Evolutionary conservation across 371 early-diverging fungal species (phyloP).

Genomic region (Mortierella sp.): DNA sequence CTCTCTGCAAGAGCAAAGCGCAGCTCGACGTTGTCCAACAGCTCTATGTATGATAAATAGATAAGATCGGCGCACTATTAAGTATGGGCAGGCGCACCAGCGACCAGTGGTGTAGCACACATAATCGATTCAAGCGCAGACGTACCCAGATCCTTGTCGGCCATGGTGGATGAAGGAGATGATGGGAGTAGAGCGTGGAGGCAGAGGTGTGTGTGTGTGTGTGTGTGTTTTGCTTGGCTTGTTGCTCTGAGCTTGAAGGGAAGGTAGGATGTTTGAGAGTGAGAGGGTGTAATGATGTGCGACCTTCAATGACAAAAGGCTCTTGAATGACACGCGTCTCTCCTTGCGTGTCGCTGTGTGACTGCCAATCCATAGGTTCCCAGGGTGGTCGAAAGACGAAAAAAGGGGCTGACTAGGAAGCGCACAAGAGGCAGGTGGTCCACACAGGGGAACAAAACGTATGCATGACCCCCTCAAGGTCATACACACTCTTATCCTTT

Average conservation of each 20-base stretch:
- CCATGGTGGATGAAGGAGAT: conserved; percentile 27
- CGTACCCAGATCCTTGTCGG: conserved; percentile 47
- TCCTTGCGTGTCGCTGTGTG: not conserved
- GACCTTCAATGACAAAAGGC: too few relatives aligned
- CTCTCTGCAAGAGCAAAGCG: conserved; percentile 87
- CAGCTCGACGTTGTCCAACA: conserved; percentile 87
- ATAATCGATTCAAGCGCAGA: not conserved
- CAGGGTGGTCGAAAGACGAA: not conserved
- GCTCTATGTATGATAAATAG: conserved; percentile 48
- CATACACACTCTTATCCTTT: too few relatives aligned
- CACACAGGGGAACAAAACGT: too few relatives aligned
- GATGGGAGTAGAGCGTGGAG: not conserved
- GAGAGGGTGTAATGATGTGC: too few relatives aligned
- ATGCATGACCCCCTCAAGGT: too few relatives aligned
- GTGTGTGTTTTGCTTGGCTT: not conserved
- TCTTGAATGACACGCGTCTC: not conserved
- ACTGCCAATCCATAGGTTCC: not conserved
- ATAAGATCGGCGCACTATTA: too few relatives aligned
- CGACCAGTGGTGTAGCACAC: not conserved
- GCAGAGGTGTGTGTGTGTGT: not conserved
- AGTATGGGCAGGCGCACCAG: not conserved
- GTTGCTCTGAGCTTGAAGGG: too few relatives aligned
- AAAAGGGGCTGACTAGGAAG: not conserved
- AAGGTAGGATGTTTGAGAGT: too few relatives aligned
- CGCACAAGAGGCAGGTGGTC: too few relatives aligned